phyloP scores from a whole-genome alignment of 345 rosid genomes.

The Isatis tinctoria region DNA sequence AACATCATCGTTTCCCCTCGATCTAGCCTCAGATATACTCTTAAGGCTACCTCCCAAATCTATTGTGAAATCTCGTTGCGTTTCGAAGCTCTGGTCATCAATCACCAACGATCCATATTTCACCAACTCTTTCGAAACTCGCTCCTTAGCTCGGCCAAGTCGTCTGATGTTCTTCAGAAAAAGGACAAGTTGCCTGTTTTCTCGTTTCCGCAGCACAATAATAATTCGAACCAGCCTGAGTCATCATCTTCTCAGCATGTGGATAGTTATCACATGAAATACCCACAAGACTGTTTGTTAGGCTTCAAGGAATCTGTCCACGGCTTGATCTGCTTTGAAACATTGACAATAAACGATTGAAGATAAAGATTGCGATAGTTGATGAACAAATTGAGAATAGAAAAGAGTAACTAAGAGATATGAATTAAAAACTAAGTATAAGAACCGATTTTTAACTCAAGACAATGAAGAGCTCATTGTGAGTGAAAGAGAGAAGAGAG shows the following conservation, averaged over 20 bases:
- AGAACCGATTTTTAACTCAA: too few species aligned
- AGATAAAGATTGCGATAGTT: too few species aligned
- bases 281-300: not conserved
- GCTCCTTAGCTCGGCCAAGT: not conserved
- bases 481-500: too few species aligned
- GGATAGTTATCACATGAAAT: not conserved
- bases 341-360: too few species aligned
- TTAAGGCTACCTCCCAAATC: not conserved
- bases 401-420: too few species aligned
- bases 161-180: not conserved
- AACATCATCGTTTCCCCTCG: not conserved
- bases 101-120: not conserved
- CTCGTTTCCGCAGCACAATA: not conserved
- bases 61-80: not conserved
- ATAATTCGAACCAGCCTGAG: not conserved
- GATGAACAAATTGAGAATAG: too few species aligned
- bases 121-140: not conserved
- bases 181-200: not conserved
- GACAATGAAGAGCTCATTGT: too few species aligned
- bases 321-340: not conserved
- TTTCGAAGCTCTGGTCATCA: constrained; percentile 5
- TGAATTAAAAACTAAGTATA: too few species aligned
- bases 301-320: not conserved
- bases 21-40: not conserved
- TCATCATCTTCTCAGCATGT: not conserved